phyloP scores from a whole-genome alignment of 352 stramenopile species.

The Globisporangium splendens region DNA sequence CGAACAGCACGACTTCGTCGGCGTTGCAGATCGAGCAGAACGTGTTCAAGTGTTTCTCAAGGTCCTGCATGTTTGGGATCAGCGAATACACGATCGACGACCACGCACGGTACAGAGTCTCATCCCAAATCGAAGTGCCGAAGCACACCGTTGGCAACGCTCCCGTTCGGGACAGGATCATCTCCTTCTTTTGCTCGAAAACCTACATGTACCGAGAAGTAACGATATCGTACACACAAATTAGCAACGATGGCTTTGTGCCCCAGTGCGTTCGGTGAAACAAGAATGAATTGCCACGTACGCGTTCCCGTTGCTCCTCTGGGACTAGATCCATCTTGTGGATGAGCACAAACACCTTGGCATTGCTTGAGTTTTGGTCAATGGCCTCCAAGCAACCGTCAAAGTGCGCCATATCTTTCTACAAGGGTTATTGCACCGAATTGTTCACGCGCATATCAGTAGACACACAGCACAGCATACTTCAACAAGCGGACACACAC shows the following conservation, averaged over 20 bases:
- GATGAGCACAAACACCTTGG: slow-evolving; percentile 98
- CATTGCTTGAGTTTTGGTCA: slow-evolving; percentile 97
- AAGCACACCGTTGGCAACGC: slow-evolving; percentile 92
- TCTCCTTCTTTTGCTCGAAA: slow-evolving; percentile 93
- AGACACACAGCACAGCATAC: not conserved
- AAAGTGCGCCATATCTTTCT: slow-evolving; percentile 98
- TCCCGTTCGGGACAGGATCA: slow-evolving; percentile 90
- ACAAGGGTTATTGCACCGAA: slow-evolving; percentile 13
- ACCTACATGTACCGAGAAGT: slow-evolving; percentile 43
- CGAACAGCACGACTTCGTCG: slow-evolving; percentile 97
- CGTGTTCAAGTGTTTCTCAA: slow-evolving; percentile 95
- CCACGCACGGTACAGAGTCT: slow-evolving; percentile 99
- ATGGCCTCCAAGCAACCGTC: slow-evolving; percentile 97
- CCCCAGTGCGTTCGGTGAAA: too few species aligned
- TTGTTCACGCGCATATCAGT: too few species aligned
- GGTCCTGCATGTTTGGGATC: slow-evolving; percentile 97
- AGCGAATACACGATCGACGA: slow-evolving; percentile 99
- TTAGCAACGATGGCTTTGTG: too few species aligned
- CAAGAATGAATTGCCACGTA: slow-evolving; percentile 22
- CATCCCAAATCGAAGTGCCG: slow-evolving; percentile 99
- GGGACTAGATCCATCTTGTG: slow-evolving; percentile 99
- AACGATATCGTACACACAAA: not conserved
- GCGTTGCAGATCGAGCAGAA: slow-evolving; percentile 97
- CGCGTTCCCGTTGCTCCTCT: slow-evolving; percentile 76
- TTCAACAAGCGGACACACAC: slow-evolving; percentile 5